Percentiles rank a stretch among this genome's conserved stretches.
Conservation (phyloP, 352 stramenopile species). For the Aphanomyces cochlioides region DNA sequence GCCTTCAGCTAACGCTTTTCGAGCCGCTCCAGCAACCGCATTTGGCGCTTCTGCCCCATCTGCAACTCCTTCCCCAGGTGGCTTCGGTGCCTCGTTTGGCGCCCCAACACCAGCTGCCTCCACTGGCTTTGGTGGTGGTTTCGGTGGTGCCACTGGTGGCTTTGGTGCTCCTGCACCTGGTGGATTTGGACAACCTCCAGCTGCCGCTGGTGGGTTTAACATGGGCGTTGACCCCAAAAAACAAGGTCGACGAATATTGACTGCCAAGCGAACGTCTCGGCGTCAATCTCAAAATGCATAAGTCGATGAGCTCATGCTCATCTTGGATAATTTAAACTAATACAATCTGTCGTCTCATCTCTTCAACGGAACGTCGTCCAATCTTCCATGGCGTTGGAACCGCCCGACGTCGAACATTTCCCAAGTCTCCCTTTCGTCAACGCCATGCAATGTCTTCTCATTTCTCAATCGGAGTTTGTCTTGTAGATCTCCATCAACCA, state of each 20-base stretch:
- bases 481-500: too few species aligned
- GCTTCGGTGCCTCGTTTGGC: neutral
- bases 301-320: neutral
- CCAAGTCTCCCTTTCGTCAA: too few species aligned
- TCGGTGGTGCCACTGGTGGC: conserved; percentile 31
- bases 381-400: too few species aligned
- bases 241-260: conserved; percentile 11
- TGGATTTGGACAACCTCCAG: conserved; percentile 39
- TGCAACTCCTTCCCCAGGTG: conserved; percentile 13
- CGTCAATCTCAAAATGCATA: conserved; percentile 12
- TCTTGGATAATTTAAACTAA: conserved; percentile 13
- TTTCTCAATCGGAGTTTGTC: too few species aligned
- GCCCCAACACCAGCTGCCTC: conserved; percentile 26
- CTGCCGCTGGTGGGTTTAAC: conserved; percentile 48
- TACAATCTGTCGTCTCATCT: neutral
- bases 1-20: conserved; percentile 31
- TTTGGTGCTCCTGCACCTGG: conserved; percentile 36
- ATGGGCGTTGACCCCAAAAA: conserved; percentile 50
- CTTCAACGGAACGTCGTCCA: too few species aligned
- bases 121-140: neutral
- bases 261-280: neutral
- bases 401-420: too few species aligned
- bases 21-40: conserved; percentile 33
- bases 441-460: too few species aligned
- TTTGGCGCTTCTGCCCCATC: conserved; percentile 33